Base-by-base conservation (phyloP, 768 basidiomycete genomes). In the Heimioporus sp. region DNA sequence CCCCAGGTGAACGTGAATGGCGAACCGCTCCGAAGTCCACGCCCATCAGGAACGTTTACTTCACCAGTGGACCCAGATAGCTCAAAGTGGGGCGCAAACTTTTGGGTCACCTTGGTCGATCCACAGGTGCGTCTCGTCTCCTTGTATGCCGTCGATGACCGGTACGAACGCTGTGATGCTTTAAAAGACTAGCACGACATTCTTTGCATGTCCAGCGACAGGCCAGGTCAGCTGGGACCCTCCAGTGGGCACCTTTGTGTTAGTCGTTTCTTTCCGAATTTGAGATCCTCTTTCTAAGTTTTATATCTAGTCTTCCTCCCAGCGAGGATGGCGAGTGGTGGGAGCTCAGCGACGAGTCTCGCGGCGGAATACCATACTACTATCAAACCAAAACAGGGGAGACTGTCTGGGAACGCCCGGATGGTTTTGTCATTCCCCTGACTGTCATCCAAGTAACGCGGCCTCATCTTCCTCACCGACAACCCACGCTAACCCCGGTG, bases 161-260 rank as follows among this genome's bases (percentile, higher is more conserved):
- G 34, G 32, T 52, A 52, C 41, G 42, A 57, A 38, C 53, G 31
- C 46, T 36, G 19, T 24, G 30, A 40, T 52, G 38, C 37, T 32
- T 51, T 35, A 60, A 24, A 24, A 82, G 80, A 80, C 77, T 36
- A 77, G 76, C 64, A 77, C 78, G 4, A 82, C 87, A 10, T 97
- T 97, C 74, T 98, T 85, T 69, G 94, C 94, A 20, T 95, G 92
- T 70, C 94, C 94, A 47, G 85, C 92, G 0, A 91, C 92, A 13
- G 93, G 93, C 15, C 82, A 93, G 66, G 90, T 92, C 49, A 89
- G 89, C 63, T 97, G 94, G 93, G 91, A 93, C 64, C 85, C 94
- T 9, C 94, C 94, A 19, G 79, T 85, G 20, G 92, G 92, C 9
- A 86, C 88, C 50, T 93, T 93, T 68, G 85, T 96, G 87, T 92